A percentile compares a stretch with the other conserved stretches of the same genome.
Conservation (phyloP, 495 filamentous ascomycete genomes). For the Aspergillus leporis region DNA sequence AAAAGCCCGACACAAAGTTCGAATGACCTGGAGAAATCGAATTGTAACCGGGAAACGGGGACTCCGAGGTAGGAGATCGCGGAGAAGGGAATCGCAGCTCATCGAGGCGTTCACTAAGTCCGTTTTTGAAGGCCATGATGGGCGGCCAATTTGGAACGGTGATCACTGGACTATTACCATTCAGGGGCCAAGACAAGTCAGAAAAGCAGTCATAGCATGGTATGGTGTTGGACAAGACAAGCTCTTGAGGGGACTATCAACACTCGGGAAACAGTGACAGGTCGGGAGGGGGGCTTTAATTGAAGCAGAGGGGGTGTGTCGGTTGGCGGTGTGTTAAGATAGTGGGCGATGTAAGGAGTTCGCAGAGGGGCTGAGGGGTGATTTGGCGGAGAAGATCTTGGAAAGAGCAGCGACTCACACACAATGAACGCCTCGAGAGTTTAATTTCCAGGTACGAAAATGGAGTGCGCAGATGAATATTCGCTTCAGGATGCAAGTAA, state of each 20-base stretch:
- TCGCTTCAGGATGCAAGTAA: slow-evolving; percentile 17
- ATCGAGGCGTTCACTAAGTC: slow-evolving; percentile 65
- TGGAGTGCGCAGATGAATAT: slow-evolving; percentile 11
- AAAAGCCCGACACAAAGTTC: slow-evolving; percentile 55
- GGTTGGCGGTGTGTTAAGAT: slow-evolving; percentile 40
- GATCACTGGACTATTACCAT: slow-evolving; percentile 36
- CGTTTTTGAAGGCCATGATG: slow-evolving; percentile 67
- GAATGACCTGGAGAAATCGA: slow-evolving; percentile 67
- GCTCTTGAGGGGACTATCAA: slow-evolving; percentile 10
- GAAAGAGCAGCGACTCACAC: slow-evolving; percentile 33
- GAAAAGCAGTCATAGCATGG: slow-evolving; percentile 22
- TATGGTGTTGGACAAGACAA: slow-evolving; percentile 4
- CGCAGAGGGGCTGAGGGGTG: slow-evolving; percentile 46
- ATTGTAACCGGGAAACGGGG: slow-evolving; percentile 67
- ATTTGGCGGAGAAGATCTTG: slow-evolving; percentile 37
- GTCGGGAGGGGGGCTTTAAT: slow-evolving; percentile 13
- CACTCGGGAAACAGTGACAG: slow-evolving; percentile 13
- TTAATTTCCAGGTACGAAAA: slow-evolving; percentile 25
- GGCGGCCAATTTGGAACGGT: slow-evolving; percentile 22
- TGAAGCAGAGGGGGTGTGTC: slow-evolving; percentile 21
- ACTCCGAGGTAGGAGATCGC: slow-evolving; percentile 69
- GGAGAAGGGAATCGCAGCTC: slow-evolving; percentile 78
- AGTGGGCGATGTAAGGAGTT: slow-evolving; percentile 40
- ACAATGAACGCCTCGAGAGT: slow-evolving; percentile 48
- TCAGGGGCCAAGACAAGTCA: slow-evolving; percentile 28